Percentiles rank a stretch among this genome's conserved stretches.
Conservation (phyloP, 257 asterid genomes). For the Solanum ossicruentum region DNA sequence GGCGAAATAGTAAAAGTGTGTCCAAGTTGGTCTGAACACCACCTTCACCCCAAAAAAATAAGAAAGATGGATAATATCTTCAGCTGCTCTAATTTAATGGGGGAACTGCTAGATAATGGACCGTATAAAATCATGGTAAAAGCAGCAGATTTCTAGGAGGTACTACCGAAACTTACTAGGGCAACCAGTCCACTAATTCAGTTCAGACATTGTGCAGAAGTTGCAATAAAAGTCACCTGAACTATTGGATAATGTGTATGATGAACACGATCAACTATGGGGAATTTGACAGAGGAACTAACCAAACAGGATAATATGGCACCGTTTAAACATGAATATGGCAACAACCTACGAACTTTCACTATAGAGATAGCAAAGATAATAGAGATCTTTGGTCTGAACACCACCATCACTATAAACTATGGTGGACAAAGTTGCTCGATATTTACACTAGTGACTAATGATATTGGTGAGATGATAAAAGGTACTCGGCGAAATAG, state of each 20-base stretch:
- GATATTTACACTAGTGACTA: not conserved
- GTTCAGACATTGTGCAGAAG: not conserved
- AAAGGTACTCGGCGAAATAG: not conserved
- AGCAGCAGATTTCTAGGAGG: not conserved
- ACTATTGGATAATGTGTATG: not conserved
- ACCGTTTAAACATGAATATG: not conserved
- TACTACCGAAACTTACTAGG: not conserved
- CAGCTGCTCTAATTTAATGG: not conserved
- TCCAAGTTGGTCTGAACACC: not conserved
- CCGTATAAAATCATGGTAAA: not conserved
- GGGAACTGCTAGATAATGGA: not conserved
- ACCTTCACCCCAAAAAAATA: not conserved
- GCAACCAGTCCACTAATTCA: not conserved
- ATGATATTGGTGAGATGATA: not conserved
- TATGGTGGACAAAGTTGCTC: not conserved
- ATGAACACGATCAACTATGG: not conserved
- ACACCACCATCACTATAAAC: not conserved
- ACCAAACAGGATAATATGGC: not conserved
- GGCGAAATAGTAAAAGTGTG: not conserved
- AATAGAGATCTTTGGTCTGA: not conserved
- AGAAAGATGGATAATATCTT: not conserved
- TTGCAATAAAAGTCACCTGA: not conserved
- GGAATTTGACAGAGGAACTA: not conserved
- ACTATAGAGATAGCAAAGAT: not conserved
- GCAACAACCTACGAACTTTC: not conserved